Evolutionary conservation across 1,284 basidiomycete genomes (phyloP).

Genomic region (Ceratobasidium sp.): DNA sequence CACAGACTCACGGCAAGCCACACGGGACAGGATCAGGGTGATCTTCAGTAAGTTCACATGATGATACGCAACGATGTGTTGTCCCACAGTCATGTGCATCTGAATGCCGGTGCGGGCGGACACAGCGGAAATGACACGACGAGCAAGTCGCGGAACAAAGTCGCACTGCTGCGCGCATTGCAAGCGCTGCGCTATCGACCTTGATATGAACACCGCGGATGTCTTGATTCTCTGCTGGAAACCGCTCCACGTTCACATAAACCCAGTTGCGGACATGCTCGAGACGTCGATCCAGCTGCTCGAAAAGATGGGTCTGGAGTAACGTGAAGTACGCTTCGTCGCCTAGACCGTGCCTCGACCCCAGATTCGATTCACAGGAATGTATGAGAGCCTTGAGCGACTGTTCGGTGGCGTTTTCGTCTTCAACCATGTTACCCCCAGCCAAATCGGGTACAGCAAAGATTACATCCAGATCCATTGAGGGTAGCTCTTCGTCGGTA

Average conservation of each 20-base stretch:
- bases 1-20: slow-evolving; percentile 58
- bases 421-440: not conserved
- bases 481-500: slow-evolving; percentile 33
- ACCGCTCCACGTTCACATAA: slow-evolving; percentile 60
- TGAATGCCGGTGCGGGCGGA: slow-evolving; percentile 59
- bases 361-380: not conserved
- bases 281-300: slow-evolving; percentile 57
- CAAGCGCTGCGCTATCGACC: slow-evolving; percentile 58
- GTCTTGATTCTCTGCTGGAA: slow-evolving; percentile 58
- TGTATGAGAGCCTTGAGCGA: not conserved
- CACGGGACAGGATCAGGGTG: slow-evolving; percentile 54
- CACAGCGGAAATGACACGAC: slow-evolving; percentile 62
- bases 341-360: slow-evolving; percentile 55
- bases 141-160: slow-evolving; percentile 62
- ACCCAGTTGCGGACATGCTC: slow-evolving; percentile 64
- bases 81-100: slow-evolving; percentile 63
- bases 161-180: slow-evolving; percentile 60
- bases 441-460: slow-evolving; percentile 21
- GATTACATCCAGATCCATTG: not conserved
- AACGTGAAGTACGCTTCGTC: slow-evolving; percentile 21
- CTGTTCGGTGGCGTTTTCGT: not conserved
- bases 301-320: slow-evolving; percentile 56
- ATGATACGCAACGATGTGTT: slow-evolving; percentile 53
- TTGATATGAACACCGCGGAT: slow-evolving; percentile 61
- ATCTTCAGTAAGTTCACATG: slow-evolving; percentile 60